phyloP scores from a whole-genome alignment of 495 filamentous ascomycete genomes.

The Xeromyces bisporus region DNA sequence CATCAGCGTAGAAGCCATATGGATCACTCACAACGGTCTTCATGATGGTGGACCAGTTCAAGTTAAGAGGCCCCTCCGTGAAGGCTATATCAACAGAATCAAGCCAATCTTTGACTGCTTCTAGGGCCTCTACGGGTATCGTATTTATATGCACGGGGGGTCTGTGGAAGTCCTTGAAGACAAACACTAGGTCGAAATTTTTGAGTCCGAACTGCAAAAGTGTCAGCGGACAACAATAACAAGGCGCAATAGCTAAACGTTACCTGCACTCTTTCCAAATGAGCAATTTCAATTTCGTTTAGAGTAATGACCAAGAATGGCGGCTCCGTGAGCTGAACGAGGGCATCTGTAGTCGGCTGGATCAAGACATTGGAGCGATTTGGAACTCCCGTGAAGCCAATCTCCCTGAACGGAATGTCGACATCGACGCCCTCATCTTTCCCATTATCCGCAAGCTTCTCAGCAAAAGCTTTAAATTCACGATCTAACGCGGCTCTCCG shows the following conservation, averaged over 20 bases:
- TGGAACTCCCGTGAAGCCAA: constrained; percentile 93
- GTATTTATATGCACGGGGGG: constrained; percentile 89
- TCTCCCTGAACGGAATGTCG: constrained; percentile 90
- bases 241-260: constrained; percentile 2
- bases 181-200: constrained; percentile 96
- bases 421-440: constrained; percentile 71
- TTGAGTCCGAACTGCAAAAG: constrained; percentile 68
- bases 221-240: constrained; percentile 5
- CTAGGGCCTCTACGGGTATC: constrained; percentile 87
- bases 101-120: constrained; percentile 95
- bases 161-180: constrained; percentile 90
- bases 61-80: constrained; percentile 87
- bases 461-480: constrained; percentile 91
- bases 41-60: constrained; percentile 99
- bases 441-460: constrained; percentile 88
- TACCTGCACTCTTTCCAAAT: constrained; percentile 86
- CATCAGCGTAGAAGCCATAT: constrained; percentile 86
- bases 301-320: constrained; percentile 91
- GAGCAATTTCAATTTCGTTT: constrained; percentile 89
- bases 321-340: constrained; percentile 95
- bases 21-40: constrained; percentile 92
- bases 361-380: constrained; percentile 87
- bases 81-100: constrained; percentile 88
- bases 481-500: constrained; percentile 82
- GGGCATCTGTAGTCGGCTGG: constrained; percentile 90